Percentiles rank a stretch among this genome's conserved stretches.
Evolutionary conservation across 1,284 basidiomycete genomes (phyloP).

Genomic region (Xanthoconium separans): DNA sequence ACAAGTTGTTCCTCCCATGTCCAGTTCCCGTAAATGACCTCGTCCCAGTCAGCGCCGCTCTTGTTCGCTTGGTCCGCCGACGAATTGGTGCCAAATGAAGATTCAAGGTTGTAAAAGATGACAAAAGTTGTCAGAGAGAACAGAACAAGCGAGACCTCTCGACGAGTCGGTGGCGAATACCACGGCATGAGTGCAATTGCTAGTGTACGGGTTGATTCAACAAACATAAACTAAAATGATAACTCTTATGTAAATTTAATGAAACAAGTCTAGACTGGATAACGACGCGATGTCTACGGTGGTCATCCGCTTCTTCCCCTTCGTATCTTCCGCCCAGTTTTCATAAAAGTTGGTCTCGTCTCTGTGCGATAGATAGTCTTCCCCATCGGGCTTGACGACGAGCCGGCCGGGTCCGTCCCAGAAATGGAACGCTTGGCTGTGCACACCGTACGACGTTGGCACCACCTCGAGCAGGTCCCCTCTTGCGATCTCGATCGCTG

Average conservation of each 20-base stretch:
- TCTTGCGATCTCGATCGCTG: conserved; percentile 91
- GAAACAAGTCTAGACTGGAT: conserved; percentile 15
- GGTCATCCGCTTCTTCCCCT: conserved; percentile 55
- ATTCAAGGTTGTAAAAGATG: conserved; percentile 65
- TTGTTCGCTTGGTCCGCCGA: not conserved
- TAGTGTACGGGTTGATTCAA: not conserved
- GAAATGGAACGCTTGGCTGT: conserved; percentile 87
- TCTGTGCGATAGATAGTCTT: conserved; percentile 39
- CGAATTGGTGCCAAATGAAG: conserved; percentile 48
- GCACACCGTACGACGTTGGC: conserved; percentile 87
- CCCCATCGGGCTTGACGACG: conserved; percentile 44
- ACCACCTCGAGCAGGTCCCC: conserved; percentile 90
- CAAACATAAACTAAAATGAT: not conserved
- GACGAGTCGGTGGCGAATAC: conserved; percentile 57
- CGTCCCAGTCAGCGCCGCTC: conserved; percentile 46
- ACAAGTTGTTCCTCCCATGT: conserved; percentile 58
- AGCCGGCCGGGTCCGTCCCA: conserved; percentile 80
- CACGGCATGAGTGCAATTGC: conserved; percentile 41
- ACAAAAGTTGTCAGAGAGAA: conserved; percentile 61
- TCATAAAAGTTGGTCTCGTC: conserved; percentile 81
- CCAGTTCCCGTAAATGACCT: conserved; percentile 65
- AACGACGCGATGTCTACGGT: conserved; percentile 30
- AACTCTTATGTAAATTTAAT: not conserved
- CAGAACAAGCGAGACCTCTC: conserved; percentile 61
- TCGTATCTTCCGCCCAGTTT: conserved; percentile 83